phyloP scores from a whole-genome alignment of 2,329 filamentous ascomycete genomes.

The Aspergillus persii region DNA sequence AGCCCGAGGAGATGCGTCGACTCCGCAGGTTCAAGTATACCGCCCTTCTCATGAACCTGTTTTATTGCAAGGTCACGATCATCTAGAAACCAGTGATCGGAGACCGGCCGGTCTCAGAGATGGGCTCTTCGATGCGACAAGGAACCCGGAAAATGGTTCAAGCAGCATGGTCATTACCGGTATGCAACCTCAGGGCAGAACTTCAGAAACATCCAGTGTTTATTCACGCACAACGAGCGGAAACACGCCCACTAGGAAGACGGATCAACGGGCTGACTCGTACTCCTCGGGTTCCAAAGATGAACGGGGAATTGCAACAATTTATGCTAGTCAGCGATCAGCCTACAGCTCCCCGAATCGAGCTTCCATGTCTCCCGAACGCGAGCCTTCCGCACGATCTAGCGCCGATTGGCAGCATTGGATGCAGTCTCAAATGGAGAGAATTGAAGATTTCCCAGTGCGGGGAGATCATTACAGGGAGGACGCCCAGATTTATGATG shows the following conservation, averaged over 20 bases:
- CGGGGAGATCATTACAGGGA: constrained; percentile 38
- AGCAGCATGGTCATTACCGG: constrained; percentile 17
- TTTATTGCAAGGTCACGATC: neutral
- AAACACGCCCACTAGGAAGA: constrained; percentile 21
- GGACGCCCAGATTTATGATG: constrained; percentile 35
- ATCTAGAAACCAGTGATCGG: neutral
- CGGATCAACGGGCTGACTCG: constrained; percentile 1
- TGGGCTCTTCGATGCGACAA: neutral
- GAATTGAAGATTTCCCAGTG: constrained; percentile 26
- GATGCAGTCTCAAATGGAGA: constrained; percentile 37
- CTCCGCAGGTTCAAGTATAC: constrained; percentile 18
- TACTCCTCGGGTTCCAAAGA: constrained; percentile 13
- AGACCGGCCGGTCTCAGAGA: neutral
- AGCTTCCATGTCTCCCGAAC: neutral
- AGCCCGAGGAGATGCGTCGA: constrained; percentile 21
- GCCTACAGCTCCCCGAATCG: constrained; percentile 32
- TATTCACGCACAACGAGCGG: constrained; percentile 44
- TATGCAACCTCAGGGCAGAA: constrained; percentile 1
- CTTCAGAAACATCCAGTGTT: constrained; percentile 37
- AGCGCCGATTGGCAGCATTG: constrained; percentile 39
- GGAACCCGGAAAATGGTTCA: constrained; percentile 17
- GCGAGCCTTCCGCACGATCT: constrained; percentile 14
- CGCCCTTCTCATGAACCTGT: neutral
- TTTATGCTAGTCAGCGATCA: constrained; percentile 31
- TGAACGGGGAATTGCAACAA: constrained; percentile 38